These are phyloP conservation scores for Oryza meyeriana DNA, from an alignment of 176 grass and related monocot species.

Conservation along the genomic window DNA sequence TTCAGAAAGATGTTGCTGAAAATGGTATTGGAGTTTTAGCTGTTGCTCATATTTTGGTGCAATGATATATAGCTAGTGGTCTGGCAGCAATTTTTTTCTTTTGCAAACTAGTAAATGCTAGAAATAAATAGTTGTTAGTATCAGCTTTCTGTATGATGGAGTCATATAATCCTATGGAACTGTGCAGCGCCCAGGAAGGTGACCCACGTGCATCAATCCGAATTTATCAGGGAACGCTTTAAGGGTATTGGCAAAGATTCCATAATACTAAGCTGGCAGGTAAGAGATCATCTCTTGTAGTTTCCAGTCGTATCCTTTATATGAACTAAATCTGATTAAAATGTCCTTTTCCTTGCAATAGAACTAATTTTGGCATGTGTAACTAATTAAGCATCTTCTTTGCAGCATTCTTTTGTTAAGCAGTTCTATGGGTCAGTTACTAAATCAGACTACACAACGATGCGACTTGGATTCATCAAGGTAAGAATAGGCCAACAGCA, in stretches of 20 bases:
- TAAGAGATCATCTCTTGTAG: constrained; percentile 39
- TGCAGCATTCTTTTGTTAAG: constrained; percentile 87
- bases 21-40: constrained; percentile 47
- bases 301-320: neutral
- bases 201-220: constrained; percentile 59
- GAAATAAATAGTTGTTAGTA: neutral
- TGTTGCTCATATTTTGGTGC: neutral
- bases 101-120: neutral
- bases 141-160: neutral
- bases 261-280: constrained; percentile 72
- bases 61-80: constrained; percentile 14
- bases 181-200: constrained; percentile 53
- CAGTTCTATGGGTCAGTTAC: constrained; percentile 76
- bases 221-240: constrained; percentile 83
- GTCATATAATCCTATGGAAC: neutral
- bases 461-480: constrained; percentile 81
- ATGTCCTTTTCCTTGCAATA: neutral
- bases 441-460: constrained; percentile 73
- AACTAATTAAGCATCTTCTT: neutral
- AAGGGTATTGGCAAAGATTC: constrained; percentile 72
- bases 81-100: neutral
- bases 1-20: constrained; percentile 54
- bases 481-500: constrained; percentile 18
- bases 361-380: neutral
- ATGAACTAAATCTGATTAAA: neutral